Evolutionary conservation across 345 rosid genomes (phyloP).

Genomic region (Cardamine chenopodiifolia): DNA sequence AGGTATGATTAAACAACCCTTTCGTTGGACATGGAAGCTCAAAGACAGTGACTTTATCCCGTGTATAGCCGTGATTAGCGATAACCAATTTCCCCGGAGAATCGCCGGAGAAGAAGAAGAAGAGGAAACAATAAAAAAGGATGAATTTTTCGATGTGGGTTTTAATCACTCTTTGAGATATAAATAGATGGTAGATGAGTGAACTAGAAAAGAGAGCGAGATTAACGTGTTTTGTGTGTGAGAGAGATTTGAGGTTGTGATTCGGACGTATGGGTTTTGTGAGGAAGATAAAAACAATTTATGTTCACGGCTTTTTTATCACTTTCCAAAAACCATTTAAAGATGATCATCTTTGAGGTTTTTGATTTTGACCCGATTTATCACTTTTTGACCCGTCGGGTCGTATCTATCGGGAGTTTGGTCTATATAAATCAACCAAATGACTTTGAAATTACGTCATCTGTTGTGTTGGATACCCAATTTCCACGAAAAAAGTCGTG

Average conservation of each 20-base stretch:
- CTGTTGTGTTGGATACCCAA: background rate
- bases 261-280: slow-evolving; percentile 10
- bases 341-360: background rate
- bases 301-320: slow-evolving; percentile 13
- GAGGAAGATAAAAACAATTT: background rate
- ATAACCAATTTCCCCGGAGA: background rate
- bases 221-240: slow-evolving; percentile 2
- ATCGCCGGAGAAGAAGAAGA: background rate
- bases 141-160: slow-evolving; percentile 7
- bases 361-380: background rate
- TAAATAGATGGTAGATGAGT: slow-evolving; percentile 1
- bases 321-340: too few relatives aligned
- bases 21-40: slow-evolving; percentile 20
- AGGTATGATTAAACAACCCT: slow-evolving; percentile 49
- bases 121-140: background rate
- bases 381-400: slow-evolving; percentile 3
- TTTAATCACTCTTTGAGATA: background rate
- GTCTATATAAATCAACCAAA: background rate
- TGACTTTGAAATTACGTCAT: slow-evolving; percentile 17
- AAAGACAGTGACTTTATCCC: slow-evolving; percentile 10
- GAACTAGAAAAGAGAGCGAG: background rate
- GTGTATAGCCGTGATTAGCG: slow-evolving; percentile 32
- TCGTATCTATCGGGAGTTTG: slow-evolving; percentile 4
- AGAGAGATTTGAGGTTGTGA: background rate
- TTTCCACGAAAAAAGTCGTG: background rate